These are phyloP conservation scores for Hymenoscyphus occultus DNA, from an alignment of 2,329 filamentous ascomycete genomes.

Conservation along the genomic window DNA sequence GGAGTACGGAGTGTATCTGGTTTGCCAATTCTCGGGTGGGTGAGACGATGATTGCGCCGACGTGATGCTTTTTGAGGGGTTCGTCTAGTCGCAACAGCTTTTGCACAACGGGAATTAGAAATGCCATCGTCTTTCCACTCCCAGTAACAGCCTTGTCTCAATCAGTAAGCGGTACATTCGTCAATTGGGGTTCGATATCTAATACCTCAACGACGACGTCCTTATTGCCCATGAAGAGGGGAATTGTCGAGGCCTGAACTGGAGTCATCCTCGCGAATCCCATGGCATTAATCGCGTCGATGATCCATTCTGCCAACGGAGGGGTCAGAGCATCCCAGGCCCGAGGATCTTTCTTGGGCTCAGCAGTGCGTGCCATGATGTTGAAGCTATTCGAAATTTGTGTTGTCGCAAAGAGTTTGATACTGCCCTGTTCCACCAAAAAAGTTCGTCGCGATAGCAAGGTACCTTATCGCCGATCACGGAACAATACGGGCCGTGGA, in stretches of 20 bases:
- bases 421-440: not conserved
- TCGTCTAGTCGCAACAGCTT: slow-evolving; percentile 77
- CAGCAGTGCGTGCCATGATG: slow-evolving; percentile 27
- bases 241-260: slow-evolving; percentile 89
- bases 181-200: not conserved
- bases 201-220: slow-evolving; percentile 82
- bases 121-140: slow-evolving; percentile 86
- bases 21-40: slow-evolving; percentile 89
- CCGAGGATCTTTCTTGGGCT: slow-evolving; percentile 46
- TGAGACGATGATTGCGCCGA: slow-evolving; percentile 87
- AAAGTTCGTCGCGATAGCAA: not conserved
- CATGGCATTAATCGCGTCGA: slow-evolving; percentile 80
- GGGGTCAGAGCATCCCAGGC: slow-evolving; percentile 69
- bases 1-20: slow-evolving; percentile 82
- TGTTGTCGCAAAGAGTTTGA: not conserved
- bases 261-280: slow-evolving; percentile 87
- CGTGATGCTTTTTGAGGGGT: slow-evolving; percentile 82
- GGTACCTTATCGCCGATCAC: not conserved
- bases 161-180: slow-evolving; percentile 17
- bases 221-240: slow-evolving; percentile 84
- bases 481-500: not conserved
- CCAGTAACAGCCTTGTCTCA: slow-evolving; percentile 71
- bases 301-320: slow-evolving; percentile 74
- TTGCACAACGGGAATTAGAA: slow-evolving; percentile 79
- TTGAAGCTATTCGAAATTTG: not conserved